Evolutionary conservation across 495 filamentous ascomycete genomes (phyloP).

Genomic region (Parathielavia hyrcaniae): DNA sequence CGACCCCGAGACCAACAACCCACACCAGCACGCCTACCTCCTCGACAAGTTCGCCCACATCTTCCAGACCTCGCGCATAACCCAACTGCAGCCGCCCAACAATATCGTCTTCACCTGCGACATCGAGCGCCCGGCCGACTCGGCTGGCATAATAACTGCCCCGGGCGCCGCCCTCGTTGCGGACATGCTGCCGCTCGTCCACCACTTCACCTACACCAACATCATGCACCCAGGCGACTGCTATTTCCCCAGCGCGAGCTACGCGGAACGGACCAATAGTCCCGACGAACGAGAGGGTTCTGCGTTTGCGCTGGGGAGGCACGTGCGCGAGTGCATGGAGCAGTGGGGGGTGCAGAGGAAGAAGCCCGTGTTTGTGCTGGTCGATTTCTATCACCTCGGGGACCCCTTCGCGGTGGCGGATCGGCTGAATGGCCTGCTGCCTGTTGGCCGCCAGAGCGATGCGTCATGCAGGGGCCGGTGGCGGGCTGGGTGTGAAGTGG

Average conservation of each 20-base stretch:
- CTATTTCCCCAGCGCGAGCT: conserved; percentile 49
- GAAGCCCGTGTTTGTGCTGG: conserved; percentile 55
- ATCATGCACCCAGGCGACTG: too few species aligned
- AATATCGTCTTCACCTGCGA: conserved; percentile 53
- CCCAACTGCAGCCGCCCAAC: too few species aligned
- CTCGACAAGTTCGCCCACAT: conserved; percentile 62
- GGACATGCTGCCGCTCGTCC: conserved; percentile 54
- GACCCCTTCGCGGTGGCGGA: conserved; percentile 53
- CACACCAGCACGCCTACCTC: conserved; percentile 58
- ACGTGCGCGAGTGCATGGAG: conserved; percentile 47
- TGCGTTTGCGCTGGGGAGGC: conserved; percentile 51
- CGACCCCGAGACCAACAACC: too few species aligned
- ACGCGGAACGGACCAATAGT: conserved; percentile 52
- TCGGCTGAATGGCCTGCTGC: conserved; percentile 51
- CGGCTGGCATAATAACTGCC: too few species aligned
- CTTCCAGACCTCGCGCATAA: conserved; percentile 68
- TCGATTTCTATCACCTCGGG: conserved; percentile 63
- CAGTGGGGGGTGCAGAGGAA: conserved; percentile 37
- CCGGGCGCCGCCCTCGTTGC: conserved; percentile 29
- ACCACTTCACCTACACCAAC: conserved; percentile 61
- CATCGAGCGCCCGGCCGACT: conserved; percentile 60
- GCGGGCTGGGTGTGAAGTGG: conserved; percentile 10
- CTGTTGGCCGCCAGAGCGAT: too few species aligned
- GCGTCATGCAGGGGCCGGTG: neutral
- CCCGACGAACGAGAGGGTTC: conserved; percentile 38